These are phyloP conservation scores for Metschnikowia gruessii DNA, from an alignment of 805 yeast genomes.

Conservation along the genomic window DNA sequence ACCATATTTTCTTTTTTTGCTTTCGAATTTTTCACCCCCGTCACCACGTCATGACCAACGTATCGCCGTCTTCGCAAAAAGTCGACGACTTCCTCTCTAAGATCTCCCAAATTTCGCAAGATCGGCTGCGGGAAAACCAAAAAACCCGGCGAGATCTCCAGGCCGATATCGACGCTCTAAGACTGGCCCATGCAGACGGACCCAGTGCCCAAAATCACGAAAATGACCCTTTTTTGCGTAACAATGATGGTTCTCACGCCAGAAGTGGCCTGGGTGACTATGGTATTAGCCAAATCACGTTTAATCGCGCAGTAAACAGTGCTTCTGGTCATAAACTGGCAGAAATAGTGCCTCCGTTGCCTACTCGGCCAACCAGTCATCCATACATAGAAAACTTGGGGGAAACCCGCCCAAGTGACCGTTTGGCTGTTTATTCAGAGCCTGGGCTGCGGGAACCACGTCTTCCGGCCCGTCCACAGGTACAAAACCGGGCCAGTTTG, in stretches of 20 bases:
- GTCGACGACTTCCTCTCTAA: conserved; percentile 39
- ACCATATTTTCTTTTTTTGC: too few species aligned
- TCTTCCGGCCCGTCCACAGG: neutral
- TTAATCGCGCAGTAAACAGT: conserved; percentile 12
- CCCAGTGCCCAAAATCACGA: conserved; percentile 2
- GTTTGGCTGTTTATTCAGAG: neutral
- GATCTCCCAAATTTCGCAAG: conserved; percentile 37
- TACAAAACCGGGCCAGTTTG: neutral
- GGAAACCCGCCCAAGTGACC: neutral
- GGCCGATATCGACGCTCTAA: conserved; percentile 22
- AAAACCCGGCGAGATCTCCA: conserved; percentile 31
- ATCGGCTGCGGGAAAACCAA: conserved; percentile 33
- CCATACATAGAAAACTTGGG: too few species aligned
- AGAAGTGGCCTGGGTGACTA: neutral
- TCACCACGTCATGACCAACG: neutral
- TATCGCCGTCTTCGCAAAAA: conserved; percentile 31
- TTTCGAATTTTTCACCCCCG: too few species aligned
- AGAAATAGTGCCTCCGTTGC: too few species aligned
- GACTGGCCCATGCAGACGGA: conserved; percentile 15
- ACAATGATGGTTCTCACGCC: neutral
- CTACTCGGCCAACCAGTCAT: too few species aligned
- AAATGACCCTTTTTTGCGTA: neutral
- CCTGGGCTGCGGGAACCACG: too few species aligned
- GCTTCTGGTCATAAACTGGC: too few species aligned
- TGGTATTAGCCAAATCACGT: conserved; percentile 16